These are phyloP conservation scores for Backusella mclennaniae DNA, from an alignment of 192 early-diverging fungal genomes.

Conservation along the genomic window DNA sequence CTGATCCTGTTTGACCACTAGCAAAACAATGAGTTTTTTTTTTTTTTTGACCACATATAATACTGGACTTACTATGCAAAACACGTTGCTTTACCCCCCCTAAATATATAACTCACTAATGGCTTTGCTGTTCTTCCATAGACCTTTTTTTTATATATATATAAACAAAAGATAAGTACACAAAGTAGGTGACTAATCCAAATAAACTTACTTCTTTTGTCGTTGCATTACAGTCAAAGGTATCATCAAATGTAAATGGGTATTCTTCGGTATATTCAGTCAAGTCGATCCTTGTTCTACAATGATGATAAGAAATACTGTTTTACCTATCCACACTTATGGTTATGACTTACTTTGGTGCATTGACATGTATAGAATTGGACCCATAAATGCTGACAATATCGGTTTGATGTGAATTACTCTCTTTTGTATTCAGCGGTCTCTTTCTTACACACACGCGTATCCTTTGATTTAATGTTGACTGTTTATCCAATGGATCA, in stretches of 20 bases:
- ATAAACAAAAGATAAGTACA: slow-evolving; percentile 24
- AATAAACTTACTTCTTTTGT: slow-evolving; percentile 72
- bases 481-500: neutral
- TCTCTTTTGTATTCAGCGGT: slow-evolving; percentile 86
- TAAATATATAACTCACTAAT: slow-evolving; percentile 91
- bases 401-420: slow-evolving; percentile 73
- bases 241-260: slow-evolving; percentile 94
- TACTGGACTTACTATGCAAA: slow-evolving; percentile 86
- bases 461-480: slow-evolving; percentile 71
- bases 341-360: slow-evolving; percentile 73
- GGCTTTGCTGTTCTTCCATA: slow-evolving; percentile 92
- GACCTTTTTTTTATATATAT: slow-evolving; percentile 48
- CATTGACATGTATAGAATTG: slow-evolving; percentile 79
- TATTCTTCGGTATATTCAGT: slow-evolving; percentile 94
- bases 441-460: slow-evolving; percentile 97
- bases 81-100: slow-evolving; percentile 97
- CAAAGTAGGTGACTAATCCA: neutral
- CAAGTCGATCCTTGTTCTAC: slow-evolving; percentile 88
- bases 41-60: neutral
- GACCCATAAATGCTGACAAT: slow-evolving; percentile 66
- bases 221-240: slow-evolving; percentile 77
- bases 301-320: no score
- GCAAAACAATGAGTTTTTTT: neutral
- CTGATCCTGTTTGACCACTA: slow-evolving; percentile 79
- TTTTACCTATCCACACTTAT: neutral